Percentiles rank a stretch among this genome's conserved stretches.
phyloP scores from a whole-genome alignment of 495 filamentous ascomycete species.

The Penicillium parvum region DNA sequence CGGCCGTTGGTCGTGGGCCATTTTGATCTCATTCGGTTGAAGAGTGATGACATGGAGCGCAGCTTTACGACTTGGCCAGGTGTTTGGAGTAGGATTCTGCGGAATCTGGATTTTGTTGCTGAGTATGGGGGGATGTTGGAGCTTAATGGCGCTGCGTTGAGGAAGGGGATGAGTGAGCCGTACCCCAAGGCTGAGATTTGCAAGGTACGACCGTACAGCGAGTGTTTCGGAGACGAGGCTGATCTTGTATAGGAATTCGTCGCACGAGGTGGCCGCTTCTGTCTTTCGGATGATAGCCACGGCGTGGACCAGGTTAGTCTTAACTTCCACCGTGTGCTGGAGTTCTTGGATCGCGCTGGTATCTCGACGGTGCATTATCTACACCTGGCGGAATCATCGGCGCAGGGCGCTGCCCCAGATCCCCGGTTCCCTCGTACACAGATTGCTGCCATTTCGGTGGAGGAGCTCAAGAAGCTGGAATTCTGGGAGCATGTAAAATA shows the following conservation, averaged over 20 bases:
- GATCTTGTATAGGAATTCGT: slow-evolving; percentile 48
- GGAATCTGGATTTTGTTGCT: slow-evolving; percentile 69
- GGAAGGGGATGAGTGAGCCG: slow-evolving; percentile 86
- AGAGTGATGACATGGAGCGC: slow-evolving; percentile 61
- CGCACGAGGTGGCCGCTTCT: slow-evolving; percentile 69
- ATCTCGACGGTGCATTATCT: slow-evolving; percentile 44
- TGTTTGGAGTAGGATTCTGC: slow-evolving; percentile 67
- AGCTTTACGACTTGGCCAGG: slow-evolving; percentile 49
- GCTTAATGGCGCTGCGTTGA: slow-evolving; percentile 77
- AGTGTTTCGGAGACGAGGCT: slow-evolving; percentile 1
- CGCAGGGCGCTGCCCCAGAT: slow-evolving; percentile 24
- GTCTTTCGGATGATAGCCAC: slow-evolving; percentile 89
- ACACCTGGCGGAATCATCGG: slow-evolving; percentile 24
- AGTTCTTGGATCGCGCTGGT: slow-evolving; percentile 50
- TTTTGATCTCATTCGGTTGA: slow-evolving; percentile 84
- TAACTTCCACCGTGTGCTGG: slow-evolving; percentile 57
- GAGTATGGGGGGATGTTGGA: slow-evolving; percentile 79
- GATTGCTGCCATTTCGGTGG: slow-evolving; percentile 22
- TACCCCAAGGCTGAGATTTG: slow-evolving; percentile 82
- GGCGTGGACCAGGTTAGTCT: slow-evolving; percentile 72
- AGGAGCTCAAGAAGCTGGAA: slow-evolving; percentile 21
- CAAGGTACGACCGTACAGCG: slow-evolving; percentile 47
- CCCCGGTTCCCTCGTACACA: slow-evolving; percentile 39
- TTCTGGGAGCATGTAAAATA: slow-evolving; percentile 15
- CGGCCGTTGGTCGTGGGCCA: slow-evolving; percentile 82